Base-by-base conservation (phyloP, 768 basidiomycete species). In the Mycena olivaceomarginata region DNA sequence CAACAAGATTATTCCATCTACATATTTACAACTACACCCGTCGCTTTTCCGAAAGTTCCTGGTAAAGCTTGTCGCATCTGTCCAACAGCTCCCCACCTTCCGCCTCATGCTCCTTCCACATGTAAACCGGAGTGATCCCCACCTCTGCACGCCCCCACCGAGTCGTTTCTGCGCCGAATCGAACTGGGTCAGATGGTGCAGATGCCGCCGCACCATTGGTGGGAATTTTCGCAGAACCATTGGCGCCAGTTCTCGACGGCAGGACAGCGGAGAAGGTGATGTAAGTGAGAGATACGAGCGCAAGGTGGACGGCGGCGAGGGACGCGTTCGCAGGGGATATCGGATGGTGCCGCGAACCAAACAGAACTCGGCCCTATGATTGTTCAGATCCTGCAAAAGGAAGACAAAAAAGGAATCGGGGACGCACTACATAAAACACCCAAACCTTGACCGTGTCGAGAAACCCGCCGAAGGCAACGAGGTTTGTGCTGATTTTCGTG, bases 261-360 rank as follows among this genome's bases (percentile, higher is more conserved):
- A 22, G 75, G 43, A 25, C 46, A 10, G 43, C 63, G 68, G 57
- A 82, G 31, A 86, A 81, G 25, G 92, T 88, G 75, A 95, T 83
- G 80, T 87, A 89, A 25, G 85, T 79, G 0, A 93, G 77, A 4
- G 93, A 91, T 18, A 90, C 90, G n/a, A 97, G 90, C 0, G 90
- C 86, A n/a, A 94, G 82, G 82, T 96, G 91, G 7, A 93, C 92
- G 2, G 91, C 89, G 9, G 94, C 89, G 74, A 94, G 86, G 5
- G 96, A 94, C 12, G 93, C 93, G 81, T 93, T 93, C 85, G 89
- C 91, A 9, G 92, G 82, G 0, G 82, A 79, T 63, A 96, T 94
- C 16, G 92, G 86, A 79, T 95, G 95, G 80, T 94, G 85, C 2
- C 87, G 87, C 4, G 95, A 96, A 71, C 94, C 95, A 43, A 93